Percentiles rank a stretch among this genome's conserved stretches.
Evolutionary conservation across 495 filamentous ascomycete genomes (phyloP).

Genomic region (Aspergillus incahuasiensis): DNA sequence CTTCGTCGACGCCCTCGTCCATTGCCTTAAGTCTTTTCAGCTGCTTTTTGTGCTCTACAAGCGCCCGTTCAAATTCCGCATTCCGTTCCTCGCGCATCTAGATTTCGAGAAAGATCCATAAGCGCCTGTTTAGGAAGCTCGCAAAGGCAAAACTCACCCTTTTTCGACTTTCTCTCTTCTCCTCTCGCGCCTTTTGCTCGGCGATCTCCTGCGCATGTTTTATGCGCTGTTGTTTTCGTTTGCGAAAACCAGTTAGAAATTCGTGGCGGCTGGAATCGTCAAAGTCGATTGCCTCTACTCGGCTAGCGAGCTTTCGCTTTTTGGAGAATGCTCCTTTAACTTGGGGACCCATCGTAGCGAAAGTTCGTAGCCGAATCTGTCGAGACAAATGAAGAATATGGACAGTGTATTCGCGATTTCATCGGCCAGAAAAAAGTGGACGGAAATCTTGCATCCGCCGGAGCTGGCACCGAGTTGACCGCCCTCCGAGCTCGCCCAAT

Average conservation of each 20-base stretch:
- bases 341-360: constrained; percentile 36
- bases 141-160: constrained; percentile 47
- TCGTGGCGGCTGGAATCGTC: constrained; percentile 71
- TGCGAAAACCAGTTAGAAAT: constrained; percentile 93
- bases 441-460: constrained; percentile 3
- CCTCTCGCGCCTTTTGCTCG: constrained; percentile 64
- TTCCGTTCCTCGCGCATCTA: constrained; percentile 78
- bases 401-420: not conserved
- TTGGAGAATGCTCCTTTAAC: constrained; percentile 43
- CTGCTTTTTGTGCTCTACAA: constrained; percentile 64
- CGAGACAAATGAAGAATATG: not conserved
- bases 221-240: constrained; percentile 78
- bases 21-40: constrained; percentile 50
- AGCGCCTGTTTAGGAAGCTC: not conserved
- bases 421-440: constrained; percentile 10
- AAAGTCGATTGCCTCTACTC: constrained; percentile 77
- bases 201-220: constrained; percentile 80
- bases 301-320: constrained; percentile 55
- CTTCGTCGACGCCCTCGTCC: constrained; percentile 37
- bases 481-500: constrained; percentile 21
- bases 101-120: constrained; percentile 10
- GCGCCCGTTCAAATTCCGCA: constrained; percentile 71
- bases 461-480: constrained; percentile 23
- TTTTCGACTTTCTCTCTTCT: constrained; percentile 65
- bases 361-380: not conserved